phyloP scores from a whole-genome alignment of 2,329 filamentous ascomycete genomes.

The Colletotrichum sojae region DNA sequence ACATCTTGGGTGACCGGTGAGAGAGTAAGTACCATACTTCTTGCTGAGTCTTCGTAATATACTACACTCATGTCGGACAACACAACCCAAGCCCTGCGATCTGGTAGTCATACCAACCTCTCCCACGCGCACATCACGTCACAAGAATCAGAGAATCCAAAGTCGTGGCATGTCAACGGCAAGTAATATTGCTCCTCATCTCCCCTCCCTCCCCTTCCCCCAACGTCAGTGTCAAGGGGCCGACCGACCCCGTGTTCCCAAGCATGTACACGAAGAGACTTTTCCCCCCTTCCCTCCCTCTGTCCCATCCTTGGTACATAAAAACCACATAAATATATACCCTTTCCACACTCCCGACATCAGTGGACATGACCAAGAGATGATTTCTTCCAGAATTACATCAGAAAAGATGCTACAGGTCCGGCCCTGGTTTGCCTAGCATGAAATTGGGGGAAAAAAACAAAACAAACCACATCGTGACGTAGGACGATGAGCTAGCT shows the following conservation, averaged over 20 bases:
- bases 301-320: constrained; percentile 17
- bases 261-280: constrained; percentile 34
- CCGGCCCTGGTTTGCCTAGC: constrained; percentile 6
- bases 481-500: constrained; percentile 8
- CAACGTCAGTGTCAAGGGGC: not conserved
- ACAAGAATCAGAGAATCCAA: too few species aligned
- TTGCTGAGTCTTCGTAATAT: too few species aligned
- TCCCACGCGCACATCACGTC: too few species aligned
- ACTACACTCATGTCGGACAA: too few species aligned
- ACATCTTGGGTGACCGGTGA: too few species aligned
- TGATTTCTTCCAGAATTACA: constrained; percentile 22
- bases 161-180: constrained; percentile 23
- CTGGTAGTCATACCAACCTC: too few species aligned
- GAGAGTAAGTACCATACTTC: too few species aligned
- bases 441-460: not conserved
- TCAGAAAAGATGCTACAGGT: constrained; percentile 2
- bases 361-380: constrained; percentile 31
- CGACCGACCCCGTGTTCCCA: constrained; percentile 10
- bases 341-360: constrained; percentile 32
- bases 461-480: too few species aligned
- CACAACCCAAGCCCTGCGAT: too few species aligned
- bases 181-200: constrained; percentile 26
- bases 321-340: not conserved
- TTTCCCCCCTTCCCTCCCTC: not conserved
- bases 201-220: not conserved